A percentile compares a stretch with the other conserved stretches of the same genome.
Conservation (phyloP, 257 asterid species). For the Solanum phureja region DNA sequence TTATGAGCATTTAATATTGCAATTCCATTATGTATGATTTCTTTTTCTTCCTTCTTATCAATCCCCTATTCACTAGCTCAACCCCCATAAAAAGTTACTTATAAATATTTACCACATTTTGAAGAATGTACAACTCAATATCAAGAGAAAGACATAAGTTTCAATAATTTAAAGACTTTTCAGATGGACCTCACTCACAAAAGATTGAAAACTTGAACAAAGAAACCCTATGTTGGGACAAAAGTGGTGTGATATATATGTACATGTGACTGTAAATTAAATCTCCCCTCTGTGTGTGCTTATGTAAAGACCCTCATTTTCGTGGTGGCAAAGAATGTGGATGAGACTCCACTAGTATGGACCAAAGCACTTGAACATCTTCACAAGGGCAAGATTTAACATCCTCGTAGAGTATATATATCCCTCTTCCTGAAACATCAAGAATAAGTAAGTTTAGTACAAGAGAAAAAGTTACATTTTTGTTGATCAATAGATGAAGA, state of each 20-base stretch:
- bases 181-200: constrained; percentile 18
- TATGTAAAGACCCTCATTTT: constrained; percentile 21
- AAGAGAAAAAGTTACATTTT: neutral
- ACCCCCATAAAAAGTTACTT: neutral
- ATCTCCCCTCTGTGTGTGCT: constrained; percentile 7
- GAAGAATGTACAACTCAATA: neutral
- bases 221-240: neutral
- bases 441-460: neutral
- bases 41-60: neutral
- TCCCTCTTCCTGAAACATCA: constrained; percentile 59
- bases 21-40: neutral
- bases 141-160: neutral
- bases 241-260: constrained; percentile 9
- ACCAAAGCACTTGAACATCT: constrained; percentile 94
- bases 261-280: constrained; percentile 19
- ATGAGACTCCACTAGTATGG: constrained; percentile 84
- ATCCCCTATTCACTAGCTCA: neutral
- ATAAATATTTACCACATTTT: neutral
- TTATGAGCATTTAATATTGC: neutral
- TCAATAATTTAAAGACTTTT: constrained; percentile 26
- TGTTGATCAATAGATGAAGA: neutral
- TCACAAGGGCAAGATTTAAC: constrained; percentile 89
- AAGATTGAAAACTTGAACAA: constrained; percentile 13
- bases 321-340: constrained; percentile 52
- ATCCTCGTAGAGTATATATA: constrained; percentile 89